Percentiles rank a stretch among this genome's conserved stretches.
phyloP scores from a whole-genome alignment of 2,329 filamentous ascomycete species.

The Claviceps africana region DNA sequence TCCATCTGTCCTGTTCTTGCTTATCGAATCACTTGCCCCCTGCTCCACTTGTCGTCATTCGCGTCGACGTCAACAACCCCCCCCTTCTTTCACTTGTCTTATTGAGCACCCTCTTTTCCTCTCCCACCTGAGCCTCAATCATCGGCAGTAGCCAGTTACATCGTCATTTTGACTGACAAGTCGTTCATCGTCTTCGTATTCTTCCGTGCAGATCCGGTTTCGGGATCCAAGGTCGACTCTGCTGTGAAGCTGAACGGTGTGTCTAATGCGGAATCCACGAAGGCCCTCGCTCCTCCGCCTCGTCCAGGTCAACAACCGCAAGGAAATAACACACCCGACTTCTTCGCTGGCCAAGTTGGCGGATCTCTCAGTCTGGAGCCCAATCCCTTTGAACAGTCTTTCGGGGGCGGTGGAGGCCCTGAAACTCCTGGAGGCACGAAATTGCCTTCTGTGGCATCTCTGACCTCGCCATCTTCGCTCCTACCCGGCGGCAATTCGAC shows the following conservation, averaged over 20 bases:
- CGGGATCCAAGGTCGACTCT: conserved; percentile 33
- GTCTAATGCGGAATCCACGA: conserved; percentile 44
- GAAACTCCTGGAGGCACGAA: conserved; percentile 76
- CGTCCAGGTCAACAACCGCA: conserved; percentile 39
- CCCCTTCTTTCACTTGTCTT: background rate
- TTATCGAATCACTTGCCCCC: background rate
- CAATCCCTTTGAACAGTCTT: conserved; percentile 95
- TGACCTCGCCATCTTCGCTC: conserved; percentile 80
- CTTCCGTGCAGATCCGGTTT: conserved; percentile 23
- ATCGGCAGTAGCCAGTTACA: background rate
- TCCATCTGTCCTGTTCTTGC: background rate
- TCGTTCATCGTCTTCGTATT: conserved; percentile 6
- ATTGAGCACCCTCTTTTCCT: background rate
- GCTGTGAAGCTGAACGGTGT: conserved; percentile 33
- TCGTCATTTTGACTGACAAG: conserved; percentile 9
- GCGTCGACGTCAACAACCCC: background rate
- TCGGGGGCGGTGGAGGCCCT: conserved; percentile 47
- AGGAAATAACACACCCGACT: conserved; percentile 48
- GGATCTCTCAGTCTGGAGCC: conserved; percentile 62
- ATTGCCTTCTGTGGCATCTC: conserved; percentile 74
- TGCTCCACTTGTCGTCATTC: conserved; percentile 3
- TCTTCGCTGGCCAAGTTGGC: conserved; percentile 46
- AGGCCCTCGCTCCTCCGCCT: conserved; percentile 57
- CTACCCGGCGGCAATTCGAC: conserved; percentile 59
- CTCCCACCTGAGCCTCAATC: background rate